phyloP scores from a whole-genome alignment of 1,284 basidiomycete species.

The Pascua sp. region DNA sequence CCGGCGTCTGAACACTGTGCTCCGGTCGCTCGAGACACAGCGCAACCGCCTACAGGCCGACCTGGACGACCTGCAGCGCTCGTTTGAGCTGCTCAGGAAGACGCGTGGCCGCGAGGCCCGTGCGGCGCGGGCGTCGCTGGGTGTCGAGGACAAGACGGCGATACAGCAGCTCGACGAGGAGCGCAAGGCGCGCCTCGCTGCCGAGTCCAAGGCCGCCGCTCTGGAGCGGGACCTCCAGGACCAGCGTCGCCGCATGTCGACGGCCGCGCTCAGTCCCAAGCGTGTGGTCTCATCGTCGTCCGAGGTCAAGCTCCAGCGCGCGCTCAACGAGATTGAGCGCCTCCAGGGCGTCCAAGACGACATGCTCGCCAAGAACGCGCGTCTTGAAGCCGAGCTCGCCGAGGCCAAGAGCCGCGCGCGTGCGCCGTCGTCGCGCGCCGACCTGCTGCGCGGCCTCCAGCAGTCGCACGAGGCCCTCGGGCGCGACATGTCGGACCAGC shows the following conservation, averaged over 20 bases:
- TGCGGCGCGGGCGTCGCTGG: conserved; percentile 32
- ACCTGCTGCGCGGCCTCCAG: conserved; percentile 42
- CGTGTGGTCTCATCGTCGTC: conserved; percentile 10
- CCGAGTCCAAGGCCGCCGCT: conserved; percentile 31
- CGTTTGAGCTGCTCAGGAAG: conserved; percentile 69
- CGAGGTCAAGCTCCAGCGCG: conserved; percentile 26
- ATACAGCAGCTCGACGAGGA: conserved; percentile 35
- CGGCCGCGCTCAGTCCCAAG: conserved; percentile 18
- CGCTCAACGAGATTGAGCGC: conserved; percentile 31
- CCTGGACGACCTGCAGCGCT: conserved; percentile 75
- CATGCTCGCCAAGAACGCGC: conserved; percentile 26
- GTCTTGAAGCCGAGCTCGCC: conserved; percentile 24
- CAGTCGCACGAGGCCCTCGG: conserved; percentile 43
- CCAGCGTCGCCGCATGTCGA: conserved; percentile 32
- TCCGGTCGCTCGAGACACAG: conserved; percentile 42
- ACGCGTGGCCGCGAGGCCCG: conserved; percentile 48
- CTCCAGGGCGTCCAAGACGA: conserved; percentile 28
- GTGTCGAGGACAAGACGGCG: conserved; percentile 34
- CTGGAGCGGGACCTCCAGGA: conserved; percentile 44
- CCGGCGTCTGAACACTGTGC: conserved; percentile 36
- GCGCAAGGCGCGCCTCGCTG: conserved; percentile 27
- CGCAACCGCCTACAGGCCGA: conserved; percentile 68
- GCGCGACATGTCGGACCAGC: conserved; percentile 44
- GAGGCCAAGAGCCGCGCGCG: neutral
- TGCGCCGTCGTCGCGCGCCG: conserved; percentile 23